Conservation (phyloP, 2,329 filamentous ascomycete genomes). For the Fusarium nodosum region DNA sequence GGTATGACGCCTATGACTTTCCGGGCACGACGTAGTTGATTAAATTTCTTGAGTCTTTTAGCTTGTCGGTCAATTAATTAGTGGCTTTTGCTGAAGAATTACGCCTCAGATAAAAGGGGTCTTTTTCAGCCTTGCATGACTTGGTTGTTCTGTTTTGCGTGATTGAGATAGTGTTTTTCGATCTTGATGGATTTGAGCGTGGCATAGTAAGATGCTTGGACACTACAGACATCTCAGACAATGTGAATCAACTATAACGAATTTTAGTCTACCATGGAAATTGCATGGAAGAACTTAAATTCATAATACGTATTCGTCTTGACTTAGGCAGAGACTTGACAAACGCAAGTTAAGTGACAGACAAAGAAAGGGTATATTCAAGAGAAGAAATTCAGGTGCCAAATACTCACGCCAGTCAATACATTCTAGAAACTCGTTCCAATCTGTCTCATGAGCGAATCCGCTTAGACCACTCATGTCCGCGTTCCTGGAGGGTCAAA, state of each 20-base stretch:
- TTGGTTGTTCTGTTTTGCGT: neutral
- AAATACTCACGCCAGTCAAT: neutral
- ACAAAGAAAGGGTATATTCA: too few species aligned
- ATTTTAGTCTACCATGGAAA: too few species aligned
- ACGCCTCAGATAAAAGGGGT: neutral
- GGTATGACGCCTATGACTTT: conserved; percentile 8
- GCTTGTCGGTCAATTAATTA: neutral
- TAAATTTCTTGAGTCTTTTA: neutral
- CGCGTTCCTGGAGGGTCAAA: neutral
- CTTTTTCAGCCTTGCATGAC: neutral
- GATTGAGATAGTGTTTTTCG: neutral
- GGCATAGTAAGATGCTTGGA: too few species aligned
- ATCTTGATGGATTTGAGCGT: too few species aligned
- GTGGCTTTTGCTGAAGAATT: neutral
- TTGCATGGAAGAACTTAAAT: too few species aligned
- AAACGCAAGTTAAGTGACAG: too few species aligned
- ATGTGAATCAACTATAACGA: too few species aligned
- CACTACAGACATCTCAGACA: too few species aligned
- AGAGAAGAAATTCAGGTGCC: too few species aligned
- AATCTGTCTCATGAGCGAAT: neutral
- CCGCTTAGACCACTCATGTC: neutral
- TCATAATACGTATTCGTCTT: too few species aligned
- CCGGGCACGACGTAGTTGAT: neutral
- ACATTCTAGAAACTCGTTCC: neutral
- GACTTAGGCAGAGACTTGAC: too few species aligned